Conservation (phyloP, 2,329 filamentous ascomycete species). For the Apiospora saccharicola region DNA sequence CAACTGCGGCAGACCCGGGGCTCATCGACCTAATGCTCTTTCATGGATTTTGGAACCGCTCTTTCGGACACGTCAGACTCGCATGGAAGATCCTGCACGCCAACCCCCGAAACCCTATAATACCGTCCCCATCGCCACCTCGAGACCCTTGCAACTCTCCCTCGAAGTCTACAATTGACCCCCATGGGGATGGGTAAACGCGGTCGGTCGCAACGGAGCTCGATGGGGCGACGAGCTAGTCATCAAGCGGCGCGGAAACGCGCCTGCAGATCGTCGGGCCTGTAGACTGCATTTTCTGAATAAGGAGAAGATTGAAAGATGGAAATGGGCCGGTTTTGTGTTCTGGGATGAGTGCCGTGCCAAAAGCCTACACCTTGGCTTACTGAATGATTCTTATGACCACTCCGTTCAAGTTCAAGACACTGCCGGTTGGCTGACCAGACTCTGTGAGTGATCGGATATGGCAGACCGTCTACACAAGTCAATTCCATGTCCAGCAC, state of each 20-base stretch:
- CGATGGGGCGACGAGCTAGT: not conserved
- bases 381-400: not conserved
- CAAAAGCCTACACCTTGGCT: not conserved
- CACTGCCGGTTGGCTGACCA: too few relatives aligned
- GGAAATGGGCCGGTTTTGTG: not conserved
- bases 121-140: not conserved
- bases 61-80: not conserved
- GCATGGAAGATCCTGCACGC: not conserved
- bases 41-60: rapidly evolving
- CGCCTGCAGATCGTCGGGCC: not conserved
- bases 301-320: not conserved
- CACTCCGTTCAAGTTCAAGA: too few relatives aligned
- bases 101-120: not conserved
- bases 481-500: too few relatives aligned
- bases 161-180: not conserved
- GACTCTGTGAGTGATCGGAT: too few relatives aligned
- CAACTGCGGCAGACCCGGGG: not conserved
- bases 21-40: not conserved
- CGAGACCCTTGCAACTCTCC: not conserved
- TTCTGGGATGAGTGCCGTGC: not conserved
- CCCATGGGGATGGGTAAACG: not conserved
- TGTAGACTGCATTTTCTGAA: rapidly evolving
- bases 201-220: not conserved
- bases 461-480: too few relatives aligned
- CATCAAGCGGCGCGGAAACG: not conserved